Percentiles rank a stretch among this genome's conserved stretches.
Conservation (phyloP, 1,139 yeast genomes). For the Nakaseomyces sp. region DNA sequence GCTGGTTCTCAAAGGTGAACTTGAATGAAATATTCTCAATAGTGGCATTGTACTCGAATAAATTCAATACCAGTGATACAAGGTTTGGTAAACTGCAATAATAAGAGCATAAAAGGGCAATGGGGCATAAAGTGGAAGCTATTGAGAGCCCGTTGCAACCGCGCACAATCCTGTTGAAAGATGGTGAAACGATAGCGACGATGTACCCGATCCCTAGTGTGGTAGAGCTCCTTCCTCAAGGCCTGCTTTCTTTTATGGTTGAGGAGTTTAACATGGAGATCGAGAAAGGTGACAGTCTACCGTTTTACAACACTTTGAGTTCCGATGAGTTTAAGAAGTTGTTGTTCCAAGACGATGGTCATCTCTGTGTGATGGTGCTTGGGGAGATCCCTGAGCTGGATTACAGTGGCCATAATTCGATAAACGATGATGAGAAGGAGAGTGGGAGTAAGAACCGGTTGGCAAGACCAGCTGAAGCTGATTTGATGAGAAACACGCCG, state of each 20-base stretch:
- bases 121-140: constrained; percentile 11
- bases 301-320: constrained; percentile 70
- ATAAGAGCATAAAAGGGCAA: too few species aligned
- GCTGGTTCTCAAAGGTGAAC: too few species aligned
- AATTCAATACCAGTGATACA: too few species aligned
- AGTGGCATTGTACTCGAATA: too few species aligned
- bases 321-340: constrained; percentile 65
- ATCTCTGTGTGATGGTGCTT: constrained; percentile 78
- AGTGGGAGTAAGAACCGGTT: constrained; percentile 11
- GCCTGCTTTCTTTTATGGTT: constrained; percentile 67
- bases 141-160: constrained; percentile 27
- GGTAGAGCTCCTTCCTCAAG: constrained; percentile 56
- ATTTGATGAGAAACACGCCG: constrained; percentile 26
- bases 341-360: constrained; percentile 68
- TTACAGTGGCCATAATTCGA: constrained; percentile 27
- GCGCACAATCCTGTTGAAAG: constrained; percentile 65
- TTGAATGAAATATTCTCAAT: too few species aligned
- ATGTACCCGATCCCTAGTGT: constrained; percentile 69
- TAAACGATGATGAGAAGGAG: constrained; percentile 11
- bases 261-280: constrained; percentile 93
- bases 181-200: constrained; percentile 87
- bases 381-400: constrained; percentile 60
- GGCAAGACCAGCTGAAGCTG: constrained; percentile 12
- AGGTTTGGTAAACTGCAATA: too few species aligned
- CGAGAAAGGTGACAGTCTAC: constrained; percentile 78